Conservation (phyloP, 805 yeast species). For the Pichia manshurica region DNA sequence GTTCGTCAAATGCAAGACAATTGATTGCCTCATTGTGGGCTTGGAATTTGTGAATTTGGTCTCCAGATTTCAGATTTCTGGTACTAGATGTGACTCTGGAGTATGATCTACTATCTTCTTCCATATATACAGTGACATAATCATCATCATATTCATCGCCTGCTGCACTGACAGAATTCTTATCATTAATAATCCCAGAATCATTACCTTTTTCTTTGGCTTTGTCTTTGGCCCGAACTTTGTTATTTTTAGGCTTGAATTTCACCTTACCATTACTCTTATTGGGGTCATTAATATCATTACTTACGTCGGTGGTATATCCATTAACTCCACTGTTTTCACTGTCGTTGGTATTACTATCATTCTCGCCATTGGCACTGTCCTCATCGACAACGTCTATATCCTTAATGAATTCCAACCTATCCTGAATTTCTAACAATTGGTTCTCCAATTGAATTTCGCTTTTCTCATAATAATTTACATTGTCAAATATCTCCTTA, state of each 20-base stretch:
- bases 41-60: slow-evolving; percentile 41
- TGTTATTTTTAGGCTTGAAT: slow-evolving; percentile 12
- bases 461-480: slow-evolving; percentile 55
- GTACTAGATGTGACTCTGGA: slow-evolving; percentile 27
- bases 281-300: background rate
- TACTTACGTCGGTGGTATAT: background rate
- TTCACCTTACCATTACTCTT: background rate
- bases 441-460: slow-evolving; percentile 51
- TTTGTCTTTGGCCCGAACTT: background rate
- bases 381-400: slow-evolving; percentile 28
- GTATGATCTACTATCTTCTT: slow-evolving; percentile 32
- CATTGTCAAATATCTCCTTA: slow-evolving; percentile 48
- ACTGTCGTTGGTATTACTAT: background rate
- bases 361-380: slow-evolving; percentile 9
- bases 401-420: slow-evolving; percentile 40
- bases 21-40: slow-evolving; percentile 52
- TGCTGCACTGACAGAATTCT: slow-evolving; percentile 10
- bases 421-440: slow-evolving; percentile 37
- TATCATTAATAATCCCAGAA: background rate
- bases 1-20: slow-evolving; percentile 62
- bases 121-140: slow-evolving; percentile 16
- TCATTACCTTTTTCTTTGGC: slow-evolving; percentile 31
- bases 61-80: slow-evolving; percentile 55
- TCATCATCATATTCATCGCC: slow-evolving; percentile 27
- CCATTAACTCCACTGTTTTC: background rate